Conservation (phyloP, 2,329 filamentous ascomycete genomes). For the Metarhizium robertsii region DNA sequence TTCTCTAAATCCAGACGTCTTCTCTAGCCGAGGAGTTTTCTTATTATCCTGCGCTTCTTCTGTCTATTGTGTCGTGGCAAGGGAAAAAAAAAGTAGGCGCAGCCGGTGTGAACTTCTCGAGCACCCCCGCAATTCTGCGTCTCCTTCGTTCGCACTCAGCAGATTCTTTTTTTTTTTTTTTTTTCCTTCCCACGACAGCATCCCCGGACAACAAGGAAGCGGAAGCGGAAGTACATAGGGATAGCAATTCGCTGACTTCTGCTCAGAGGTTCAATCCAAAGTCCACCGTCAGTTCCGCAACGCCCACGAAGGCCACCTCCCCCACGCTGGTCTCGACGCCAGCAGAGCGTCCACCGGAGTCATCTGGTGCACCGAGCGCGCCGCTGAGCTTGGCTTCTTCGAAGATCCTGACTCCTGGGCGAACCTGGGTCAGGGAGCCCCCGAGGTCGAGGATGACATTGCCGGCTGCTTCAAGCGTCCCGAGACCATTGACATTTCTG, state of each 20-base stretch:
- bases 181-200: too few relatives aligned
- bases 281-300: slow-evolving; percentile 84
- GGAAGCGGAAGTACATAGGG: too few relatives aligned
- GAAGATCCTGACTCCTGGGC: slow-evolving; percentile 81
- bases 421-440: slow-evolving; percentile 88
- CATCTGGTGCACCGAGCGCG: slow-evolving; percentile 84
- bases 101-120: too few relatives aligned
- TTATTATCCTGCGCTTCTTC: too few relatives aligned
- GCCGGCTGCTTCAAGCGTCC: slow-evolving; percentile 81
- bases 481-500: slow-evolving; percentile 64
- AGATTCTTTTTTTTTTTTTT: too few relatives aligned
- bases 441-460: slow-evolving; percentile 90
- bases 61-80: too few relatives aligned
- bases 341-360: slow-evolving; percentile 85
- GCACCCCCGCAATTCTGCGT: too few relatives aligned
- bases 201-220: too few relatives aligned
- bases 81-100: too few relatives aligned
- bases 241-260: slow-evolving; percentile 8
- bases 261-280: slow-evolving; percentile 68
- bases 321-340: slow-evolving; percentile 84
- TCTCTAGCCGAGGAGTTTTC: too few relatives aligned
- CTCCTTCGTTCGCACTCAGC: too few relatives aligned
- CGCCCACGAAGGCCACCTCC: slow-evolving; percentile 82
- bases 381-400: slow-evolving; percentile 77
- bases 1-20: too few relatives aligned